Base-by-base conservation (phyloP, 164 flowering plant genomes). In the Aristolochia californica region DNA sequence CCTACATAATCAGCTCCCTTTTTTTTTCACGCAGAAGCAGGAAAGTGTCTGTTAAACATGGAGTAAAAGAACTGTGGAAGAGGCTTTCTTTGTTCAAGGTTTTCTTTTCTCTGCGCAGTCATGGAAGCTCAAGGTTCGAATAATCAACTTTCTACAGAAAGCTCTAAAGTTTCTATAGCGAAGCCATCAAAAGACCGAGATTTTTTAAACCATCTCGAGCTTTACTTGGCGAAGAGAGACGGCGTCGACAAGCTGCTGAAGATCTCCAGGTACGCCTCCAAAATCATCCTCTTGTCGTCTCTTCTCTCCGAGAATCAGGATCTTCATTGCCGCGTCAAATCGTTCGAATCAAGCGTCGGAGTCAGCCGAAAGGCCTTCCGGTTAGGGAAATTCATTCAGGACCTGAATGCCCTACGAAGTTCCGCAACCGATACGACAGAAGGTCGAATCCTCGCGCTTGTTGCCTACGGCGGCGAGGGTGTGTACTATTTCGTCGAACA, bases 191-290 rank as follows among this genome's bases (percentile, higher is more conserved):
- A 63, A 43, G 70, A 71, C 13, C 59, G 83, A 62, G 94, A 88
- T 66, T 80, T 88, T 57, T 21, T 85, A 27, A 67, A 50, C 64
- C 98, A 80, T 56, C 77, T 88, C 25, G 99, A 93, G 66, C 60
- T 69, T 0, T 93, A 84, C 77, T 79, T 93, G 54, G 83, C 91
- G 1, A 87, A 81, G 70, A 69, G 97, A 59, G 97, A 93, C 52
- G 99, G 99, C 54, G 83, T 93, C 13, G 99, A 93, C 83, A 93
- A 93, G 69, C 84, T 87, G 25, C 84, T 93, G 60, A 93, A 93
- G 71, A 87, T 93, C 74, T 81, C 88, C 28, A 69, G 96, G 20
- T 89, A 93, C 83, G 89, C 98, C 55, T 40, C 96, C 62, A 93
- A 89, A 67, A 74, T 93, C 80, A 69, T 80, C 65, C 72, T 93